These are phyloP conservation scores for Coleophoma crateriformis DNA, from an alignment of 2,329 filamentous ascomycete genomes.

Conservation along the genomic window DNA sequence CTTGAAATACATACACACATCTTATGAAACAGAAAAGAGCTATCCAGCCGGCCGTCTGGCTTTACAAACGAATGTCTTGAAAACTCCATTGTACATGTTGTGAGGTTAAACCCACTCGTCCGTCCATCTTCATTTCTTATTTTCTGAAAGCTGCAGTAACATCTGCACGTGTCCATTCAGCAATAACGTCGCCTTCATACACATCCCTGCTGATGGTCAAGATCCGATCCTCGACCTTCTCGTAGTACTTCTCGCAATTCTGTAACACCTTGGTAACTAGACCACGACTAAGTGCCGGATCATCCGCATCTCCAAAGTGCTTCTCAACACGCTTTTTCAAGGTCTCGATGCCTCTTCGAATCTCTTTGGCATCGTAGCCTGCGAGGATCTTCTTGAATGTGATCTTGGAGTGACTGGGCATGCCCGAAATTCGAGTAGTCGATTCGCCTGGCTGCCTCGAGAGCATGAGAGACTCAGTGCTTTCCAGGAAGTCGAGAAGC, in stretches of 20 bases:
- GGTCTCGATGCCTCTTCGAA: conserved; percentile 84
- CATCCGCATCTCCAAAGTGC: conserved; percentile 88
- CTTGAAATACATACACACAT: no score
- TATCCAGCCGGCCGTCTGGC: no score
- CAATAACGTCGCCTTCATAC: conserved; percentile 58
- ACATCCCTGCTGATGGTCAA: conserved; percentile 54
- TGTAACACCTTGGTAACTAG: conserved; percentile 52
- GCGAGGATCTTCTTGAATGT: conserved; percentile 83
- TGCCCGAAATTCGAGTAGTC: conserved; percentile 61
- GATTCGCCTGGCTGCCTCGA: conserved; percentile 56
- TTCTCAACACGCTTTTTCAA: conserved; percentile 92
- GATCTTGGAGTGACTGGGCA: conserved; percentile 75
- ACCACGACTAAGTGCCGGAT: conserved; percentile 46
- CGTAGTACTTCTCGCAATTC: conserved; percentile 59
- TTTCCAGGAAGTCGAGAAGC: conserved; percentile 85
- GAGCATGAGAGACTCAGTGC: conserved; percentile 65
- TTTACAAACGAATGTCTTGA: no score
- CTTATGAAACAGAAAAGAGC: no score
- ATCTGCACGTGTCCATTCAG: conserved; percentile 61
- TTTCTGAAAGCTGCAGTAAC: conserved; percentile 52
- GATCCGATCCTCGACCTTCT: conserved; percentile 55
- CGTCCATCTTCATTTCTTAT: not conserved
- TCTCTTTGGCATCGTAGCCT: conserved; percentile 75
- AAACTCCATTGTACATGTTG: no score
- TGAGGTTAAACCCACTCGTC: no score